Evolutionary conservation across 306 rosid genomes (phyloP), one percentile per base, ranked within the genome.

Genomic region (Lathyrus sativus): DNA sequence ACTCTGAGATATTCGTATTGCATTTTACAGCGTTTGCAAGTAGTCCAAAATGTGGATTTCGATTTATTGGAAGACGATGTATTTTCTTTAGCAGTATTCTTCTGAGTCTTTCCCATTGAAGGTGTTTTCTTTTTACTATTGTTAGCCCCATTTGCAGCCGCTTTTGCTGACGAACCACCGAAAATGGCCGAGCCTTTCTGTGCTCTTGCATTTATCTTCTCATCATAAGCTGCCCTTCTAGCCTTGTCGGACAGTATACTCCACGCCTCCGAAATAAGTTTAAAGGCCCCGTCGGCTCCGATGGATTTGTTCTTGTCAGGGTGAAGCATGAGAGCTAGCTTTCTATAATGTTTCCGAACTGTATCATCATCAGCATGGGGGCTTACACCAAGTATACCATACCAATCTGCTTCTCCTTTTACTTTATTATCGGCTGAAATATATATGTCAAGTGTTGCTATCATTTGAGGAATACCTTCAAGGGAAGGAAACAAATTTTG

Each of bases 241-340:
- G 76, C 50, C 67, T 85, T 88, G 65, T 93, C 96, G 17, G 97
- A 90, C 54, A 90, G 74, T 77, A 93, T 80, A 85, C 85, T 86
- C 96, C 96, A 90, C 11, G 96, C 98, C 83, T 90, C 89, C 2
- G 97, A 93, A 63, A 93, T 79, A 74, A 85, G 82, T 81, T 86
- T 88, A 75, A 93, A 93, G 4, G 98, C 98, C 74, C 97, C 97
- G 61, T 85, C 95, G 11, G 96, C 91, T 65, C 96, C 96, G 1
- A 86, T 4, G 4, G 97, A 80, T 78, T 93, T 93, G 88, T 93
- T 93, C 83, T 93, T 90, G 68, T 90, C 97, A 14, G 98, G 98
- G 71, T 93, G 98, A 81, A 90, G 96, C 86, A 78, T 79, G 26
- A 93, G 90, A 74, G 97, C 98, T 65, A 90, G 84, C 80, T 88